Evolutionary conservation across 225 moss, liverwort and hornwort species (phyloP).

Genomic region (Neckera pumila): DNA sequence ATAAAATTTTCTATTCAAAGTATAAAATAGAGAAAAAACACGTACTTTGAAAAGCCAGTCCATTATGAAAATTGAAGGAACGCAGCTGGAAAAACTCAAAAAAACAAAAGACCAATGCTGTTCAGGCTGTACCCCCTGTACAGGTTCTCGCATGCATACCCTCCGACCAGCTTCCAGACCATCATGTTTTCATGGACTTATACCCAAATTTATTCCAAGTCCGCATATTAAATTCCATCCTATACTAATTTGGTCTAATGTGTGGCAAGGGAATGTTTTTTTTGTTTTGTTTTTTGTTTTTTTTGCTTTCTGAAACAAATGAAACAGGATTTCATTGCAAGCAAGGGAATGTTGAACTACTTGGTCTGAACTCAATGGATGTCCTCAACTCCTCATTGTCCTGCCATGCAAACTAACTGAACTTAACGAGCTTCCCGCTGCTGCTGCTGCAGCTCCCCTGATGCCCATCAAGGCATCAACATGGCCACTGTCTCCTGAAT

Average conservation of each 20-base stretch:
- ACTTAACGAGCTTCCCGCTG: not conserved
- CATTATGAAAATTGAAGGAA: no score
- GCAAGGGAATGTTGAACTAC: not conserved
- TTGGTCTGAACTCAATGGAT: no score
- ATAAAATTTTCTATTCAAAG: not conserved
- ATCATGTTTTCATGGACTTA: no score
- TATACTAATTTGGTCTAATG: not conserved
- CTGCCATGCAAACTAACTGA: not conserved
- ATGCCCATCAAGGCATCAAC: not conserved
- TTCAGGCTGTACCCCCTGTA: not conserved
- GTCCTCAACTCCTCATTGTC: no score
- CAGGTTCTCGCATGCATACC: not conserved
- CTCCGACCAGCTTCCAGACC: no score
- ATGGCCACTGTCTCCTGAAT: not conserved
- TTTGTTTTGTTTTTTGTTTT: no score
- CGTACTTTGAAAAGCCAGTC: fast-evolving
- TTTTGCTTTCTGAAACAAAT: no score
- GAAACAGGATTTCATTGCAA: no score
- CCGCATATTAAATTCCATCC: not conserved
- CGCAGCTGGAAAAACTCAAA: no score
- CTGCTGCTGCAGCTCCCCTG: not conserved
- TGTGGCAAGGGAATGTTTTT: not conserved
- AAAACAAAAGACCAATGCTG: no score
- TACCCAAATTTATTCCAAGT: no score
- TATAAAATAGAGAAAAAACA: not conserved